A percentile compares a stretch with the other conserved stretches of the same genome.
phyloP scores from a whole-genome alignment of 306 rosid species.

The Abrus pulchellus region DNA sequence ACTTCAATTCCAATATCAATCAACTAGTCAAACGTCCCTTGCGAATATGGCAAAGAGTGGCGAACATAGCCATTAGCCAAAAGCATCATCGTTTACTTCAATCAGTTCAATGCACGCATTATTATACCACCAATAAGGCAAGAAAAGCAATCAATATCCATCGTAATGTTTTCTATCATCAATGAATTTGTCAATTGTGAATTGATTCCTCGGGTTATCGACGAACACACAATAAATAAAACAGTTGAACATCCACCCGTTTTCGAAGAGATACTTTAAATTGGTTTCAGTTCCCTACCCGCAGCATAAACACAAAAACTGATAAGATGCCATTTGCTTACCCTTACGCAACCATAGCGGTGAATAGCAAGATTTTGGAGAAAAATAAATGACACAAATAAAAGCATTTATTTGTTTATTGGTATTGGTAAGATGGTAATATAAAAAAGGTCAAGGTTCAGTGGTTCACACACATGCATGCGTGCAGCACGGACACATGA shows the following conservation, averaged over 20 bases:
- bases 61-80: not conserved
- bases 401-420: slow-evolving; percentile 23
- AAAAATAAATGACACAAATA: not conserved
- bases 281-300: not conserved
- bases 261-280: slow-evolving; percentile 10
- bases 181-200: not conserved
- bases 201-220: slow-evolving; percentile 30
- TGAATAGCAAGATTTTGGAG: slow-evolving; percentile 13
- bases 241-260: slow-evolving; percentile 6
- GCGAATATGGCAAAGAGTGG: slow-evolving; percentile 40
- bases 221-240: slow-evolving; percentile 30
- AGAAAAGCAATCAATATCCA: not conserved
- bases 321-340: slow-evolving; percentile 33
- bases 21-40: slow-evolving; percentile 24
- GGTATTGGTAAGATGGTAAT: slow-evolving; percentile 36
- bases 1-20: not conserved
- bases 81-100: too few species aligned
- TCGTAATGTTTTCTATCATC: slow-evolving; percentile 29
- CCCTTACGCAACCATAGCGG: slow-evolving; percentile 33
- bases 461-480: not conserved
- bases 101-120: not conserved
- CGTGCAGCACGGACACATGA: slow-evolving; percentile 6
- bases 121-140: not conserved
- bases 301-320: slow-evolving; percentile 45
- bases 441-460: slow-evolving; percentile 6